A percentile compares a stretch with the other conserved stretches of the same genome.
These are phyloP conservation scores for Mrakia blollopis DNA, from an alignment of 768 basidiomycete species.

Conservation along the genomic window DNA sequence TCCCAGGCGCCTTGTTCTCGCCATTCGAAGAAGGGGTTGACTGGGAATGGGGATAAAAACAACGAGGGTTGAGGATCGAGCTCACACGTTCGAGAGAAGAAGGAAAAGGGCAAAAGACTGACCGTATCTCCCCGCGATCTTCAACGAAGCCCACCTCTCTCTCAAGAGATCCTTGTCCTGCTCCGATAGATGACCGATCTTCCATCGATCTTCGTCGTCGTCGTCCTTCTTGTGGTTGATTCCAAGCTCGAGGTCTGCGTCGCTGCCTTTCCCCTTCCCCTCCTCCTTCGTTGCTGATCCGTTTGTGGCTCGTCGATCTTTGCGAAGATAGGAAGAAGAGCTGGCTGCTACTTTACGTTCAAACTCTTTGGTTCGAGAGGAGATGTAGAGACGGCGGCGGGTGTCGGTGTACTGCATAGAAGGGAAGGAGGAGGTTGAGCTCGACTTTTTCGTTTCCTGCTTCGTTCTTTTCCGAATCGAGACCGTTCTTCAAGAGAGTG, in stretches of 20 bases:
- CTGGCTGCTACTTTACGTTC: constrained; percentile 11
- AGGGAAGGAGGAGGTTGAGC: background rate
- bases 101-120: constrained; percentile 9
- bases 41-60: constrained; percentile 11
- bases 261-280: background rate
- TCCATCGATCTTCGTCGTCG: background rate
- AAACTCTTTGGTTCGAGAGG: constrained; percentile 13
- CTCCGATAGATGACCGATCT: constrained; percentile 31
- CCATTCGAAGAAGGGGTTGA: constrained; percentile 32
- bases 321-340: background rate
- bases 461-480: too few relatives aligned
- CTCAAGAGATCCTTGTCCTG: constrained; percentile 40
- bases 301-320: background rate
- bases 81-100: background rate
- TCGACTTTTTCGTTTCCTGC: background rate
- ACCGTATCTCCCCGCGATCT: constrained; percentile 40
- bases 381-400: constrained; percentile 17
- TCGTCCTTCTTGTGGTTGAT: background rate
- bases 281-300: background rate
- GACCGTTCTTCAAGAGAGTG: background rate
- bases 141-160: constrained; percentile 38
- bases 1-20: constrained; percentile 29
- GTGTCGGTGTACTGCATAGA: constrained; percentile 29
- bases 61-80: background rate
- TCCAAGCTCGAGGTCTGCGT: background rate